Evolutionary conservation across 208 protist genomes (phyloP).

Genomic region (Trypanosoma lewisi): DNA sequence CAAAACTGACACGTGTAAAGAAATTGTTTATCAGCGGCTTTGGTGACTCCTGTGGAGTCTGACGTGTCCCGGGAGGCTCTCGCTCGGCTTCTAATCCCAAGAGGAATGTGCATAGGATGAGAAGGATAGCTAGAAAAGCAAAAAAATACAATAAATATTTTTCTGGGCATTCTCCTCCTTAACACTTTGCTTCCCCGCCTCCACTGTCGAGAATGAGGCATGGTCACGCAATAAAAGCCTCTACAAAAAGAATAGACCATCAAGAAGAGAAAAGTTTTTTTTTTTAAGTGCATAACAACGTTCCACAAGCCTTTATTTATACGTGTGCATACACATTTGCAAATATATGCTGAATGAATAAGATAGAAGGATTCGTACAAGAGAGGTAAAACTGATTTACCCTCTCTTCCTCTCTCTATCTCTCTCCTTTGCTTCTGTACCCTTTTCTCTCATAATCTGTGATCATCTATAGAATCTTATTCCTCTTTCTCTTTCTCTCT

Average conservation of each 20-base stretch:
- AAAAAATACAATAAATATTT: background rate
- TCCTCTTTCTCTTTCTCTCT: background rate
- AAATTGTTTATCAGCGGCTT: background rate
- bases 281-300: background rate
- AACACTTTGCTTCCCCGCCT: background rate
- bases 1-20: conserved; percentile 22
- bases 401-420: conserved; percentile 6
- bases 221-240: background rate
- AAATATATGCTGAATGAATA: conserved; percentile 1
- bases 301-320: background rate
- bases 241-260: background rate
- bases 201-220: background rate
- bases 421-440: background rate
- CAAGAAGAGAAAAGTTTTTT: background rate
- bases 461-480: too few relatives aligned
- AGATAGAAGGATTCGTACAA: too few relatives aligned
- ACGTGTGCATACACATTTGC: background rate
- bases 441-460: conserved; percentile 6
- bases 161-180: background rate
- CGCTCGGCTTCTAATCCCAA: background rate
- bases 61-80: background rate
- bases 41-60: background rate
- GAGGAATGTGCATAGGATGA: background rate
- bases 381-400: too few relatives aligned
- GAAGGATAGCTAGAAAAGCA: background rate